phyloP scores from a whole-genome alignment of 768 basidiomycete genomes.

The Termitomyces sp. region DNA sequence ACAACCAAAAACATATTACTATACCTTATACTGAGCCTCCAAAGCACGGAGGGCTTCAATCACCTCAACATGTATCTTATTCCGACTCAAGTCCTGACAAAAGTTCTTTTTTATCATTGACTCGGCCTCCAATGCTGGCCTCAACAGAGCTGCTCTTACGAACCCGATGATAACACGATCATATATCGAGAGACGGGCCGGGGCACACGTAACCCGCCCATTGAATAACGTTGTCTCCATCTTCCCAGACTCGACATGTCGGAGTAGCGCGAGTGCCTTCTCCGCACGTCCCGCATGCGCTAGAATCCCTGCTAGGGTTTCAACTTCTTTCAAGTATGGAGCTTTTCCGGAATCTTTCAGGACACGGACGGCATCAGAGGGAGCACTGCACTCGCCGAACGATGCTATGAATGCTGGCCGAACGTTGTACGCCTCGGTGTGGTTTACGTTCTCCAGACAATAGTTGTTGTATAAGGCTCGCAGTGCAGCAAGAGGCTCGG shows the following conservation, averaged over 20 bases:
- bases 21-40: not conserved
- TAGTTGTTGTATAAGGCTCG: slow-evolving; percentile 9
- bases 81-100: not conserved
- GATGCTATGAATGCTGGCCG: slow-evolving; percentile 10
- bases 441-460: not conserved
- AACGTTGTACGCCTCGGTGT: not conserved
- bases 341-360: slow-evolving; percentile 3
- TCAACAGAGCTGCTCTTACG: slow-evolving; percentile 7
- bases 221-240: slow-evolving; percentile 1
- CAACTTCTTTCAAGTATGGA: slow-evolving; percentile 7
- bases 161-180: slow-evolving; percentile 12
- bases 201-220: not conserved
- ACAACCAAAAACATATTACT: not conserved
- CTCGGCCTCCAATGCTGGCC: slow-evolving; percentile 12
- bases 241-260: slow-evolving; percentile 2
- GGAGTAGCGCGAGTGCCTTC: slow-evolving; percentile 10
- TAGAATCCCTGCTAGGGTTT: slow-evolving; percentile 9
- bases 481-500: slow-evolving; percentile 4
- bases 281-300: slow-evolving; percentile 11
- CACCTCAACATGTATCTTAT: not conserved
- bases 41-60: slow-evolving; percentile 6
- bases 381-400: slow-evolving; percentile 10
- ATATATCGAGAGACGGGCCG: slow-evolving; percentile 7
- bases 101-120: slow-evolving; percentile 10
- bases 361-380: slow-evolving; percentile 10